Evolutionary conservation across 2,329 filamentous ascomycete species (phyloP).

Genomic region (Microsporum ferrugineum): DNA sequence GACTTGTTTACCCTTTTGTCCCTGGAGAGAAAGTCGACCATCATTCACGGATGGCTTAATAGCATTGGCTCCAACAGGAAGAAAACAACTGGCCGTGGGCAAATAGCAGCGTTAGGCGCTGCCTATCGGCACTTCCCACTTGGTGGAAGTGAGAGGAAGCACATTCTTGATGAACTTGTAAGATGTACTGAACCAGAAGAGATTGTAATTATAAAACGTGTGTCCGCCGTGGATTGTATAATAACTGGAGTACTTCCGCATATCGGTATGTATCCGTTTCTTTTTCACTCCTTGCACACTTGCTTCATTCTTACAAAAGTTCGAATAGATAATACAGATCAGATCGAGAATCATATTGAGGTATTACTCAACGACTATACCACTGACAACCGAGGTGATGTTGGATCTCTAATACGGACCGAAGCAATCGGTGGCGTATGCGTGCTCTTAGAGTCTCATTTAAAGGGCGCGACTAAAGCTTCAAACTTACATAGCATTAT

Average conservation of each 20-base stretch:
- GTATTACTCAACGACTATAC: slow-evolving; percentile 71
- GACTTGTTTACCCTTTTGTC: slow-evolving; percentile 31
- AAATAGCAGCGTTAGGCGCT: slow-evolving; percentile 33
- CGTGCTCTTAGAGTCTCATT: slow-evolving; percentile 20
- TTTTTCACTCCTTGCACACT: neutral
- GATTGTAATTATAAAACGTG: slow-evolving; percentile 32
- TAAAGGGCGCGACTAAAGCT: neutral
- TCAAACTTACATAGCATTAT: slow-evolving; percentile 20
- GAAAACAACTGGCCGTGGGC: slow-evolving; percentile 32
- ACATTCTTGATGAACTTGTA: slow-evolving; percentile 26
- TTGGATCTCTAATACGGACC: slow-evolving; percentile 74
- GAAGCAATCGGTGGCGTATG: slow-evolving; percentile 61
- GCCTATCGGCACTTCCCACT: slow-evolving; percentile 27
- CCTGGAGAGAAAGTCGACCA: slow-evolving; percentile 22
- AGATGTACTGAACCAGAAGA: slow-evolving; percentile 24
- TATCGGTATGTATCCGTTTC: slow-evolving; percentile 21
- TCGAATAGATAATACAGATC: slow-evolving; percentile 22
- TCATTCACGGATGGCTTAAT: slow-evolving; percentile 31
- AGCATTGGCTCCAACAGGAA: slow-evolving; percentile 28
- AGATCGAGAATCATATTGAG: slow-evolving; percentile 23
- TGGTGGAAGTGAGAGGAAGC: slow-evolving; percentile 17
- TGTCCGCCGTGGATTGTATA: slow-evolving; percentile 31
- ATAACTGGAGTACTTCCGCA: slow-evolving; percentile 27
- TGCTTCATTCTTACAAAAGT: slow-evolving; percentile 13
- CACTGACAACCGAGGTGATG: slow-evolving; percentile 75